These are phyloP conservation scores for Aspergillus biplanus DNA, from an alignment of 495 filamentous ascomycete genomes.

Conservation along the genomic window DNA sequence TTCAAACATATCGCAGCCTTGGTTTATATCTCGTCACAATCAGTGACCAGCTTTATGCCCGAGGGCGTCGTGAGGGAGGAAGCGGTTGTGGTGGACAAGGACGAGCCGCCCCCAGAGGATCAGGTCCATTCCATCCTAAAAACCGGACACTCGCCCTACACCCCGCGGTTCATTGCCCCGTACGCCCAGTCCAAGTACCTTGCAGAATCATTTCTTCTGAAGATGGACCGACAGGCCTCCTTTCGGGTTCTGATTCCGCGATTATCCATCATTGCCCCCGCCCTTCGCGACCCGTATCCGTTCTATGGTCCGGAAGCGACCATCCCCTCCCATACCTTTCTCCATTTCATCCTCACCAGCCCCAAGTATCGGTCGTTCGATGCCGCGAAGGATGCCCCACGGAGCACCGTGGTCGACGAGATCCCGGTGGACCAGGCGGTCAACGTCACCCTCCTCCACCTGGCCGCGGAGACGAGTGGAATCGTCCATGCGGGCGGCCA, in stretches of 20 bases:
- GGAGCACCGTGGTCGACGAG: slow-evolving; percentile 14
- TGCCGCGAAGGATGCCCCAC: neutral
- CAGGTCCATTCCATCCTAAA: slow-evolving; percentile 12
- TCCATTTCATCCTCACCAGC: neutral
- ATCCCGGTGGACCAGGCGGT: slow-evolving; percentile 27
- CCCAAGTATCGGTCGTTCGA: neutral
- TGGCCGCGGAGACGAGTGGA: slow-evolving; percentile 14
- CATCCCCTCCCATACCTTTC: slow-evolving; percentile 9
- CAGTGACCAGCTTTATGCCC: slow-evolving; percentile 19
- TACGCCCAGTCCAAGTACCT: slow-evolving; percentile 30
- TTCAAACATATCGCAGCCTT: slow-evolving; percentile 20
- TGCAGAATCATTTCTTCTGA: slow-evolving; percentile 24
- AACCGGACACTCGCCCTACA: slow-evolving; percentile 11
- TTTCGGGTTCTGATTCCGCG: slow-evolving; percentile 24
- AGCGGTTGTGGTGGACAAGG: slow-evolving; percentile 15
- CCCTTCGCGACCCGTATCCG: slow-evolving; percentile 27
- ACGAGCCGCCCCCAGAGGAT: slow-evolving; percentile 10
- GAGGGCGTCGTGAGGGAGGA: slow-evolving; percentile 20
- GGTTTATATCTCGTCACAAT: slow-evolving; percentile 24
- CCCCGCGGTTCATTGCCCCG: slow-evolving; percentile 20
- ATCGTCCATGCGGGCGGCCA: slow-evolving; percentile 21
- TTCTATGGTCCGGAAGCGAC: slow-evolving; percentile 22
- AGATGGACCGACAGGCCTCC: slow-evolving; percentile 1
- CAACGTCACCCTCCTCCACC: slow-evolving; percentile 21
- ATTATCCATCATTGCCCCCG: slow-evolving; percentile 25